These are phyloP conservation scores for Rhynchospora pubera DNA, from an alignment of 176 grass and related monocot species.

Conservation along the genomic window DNA sequence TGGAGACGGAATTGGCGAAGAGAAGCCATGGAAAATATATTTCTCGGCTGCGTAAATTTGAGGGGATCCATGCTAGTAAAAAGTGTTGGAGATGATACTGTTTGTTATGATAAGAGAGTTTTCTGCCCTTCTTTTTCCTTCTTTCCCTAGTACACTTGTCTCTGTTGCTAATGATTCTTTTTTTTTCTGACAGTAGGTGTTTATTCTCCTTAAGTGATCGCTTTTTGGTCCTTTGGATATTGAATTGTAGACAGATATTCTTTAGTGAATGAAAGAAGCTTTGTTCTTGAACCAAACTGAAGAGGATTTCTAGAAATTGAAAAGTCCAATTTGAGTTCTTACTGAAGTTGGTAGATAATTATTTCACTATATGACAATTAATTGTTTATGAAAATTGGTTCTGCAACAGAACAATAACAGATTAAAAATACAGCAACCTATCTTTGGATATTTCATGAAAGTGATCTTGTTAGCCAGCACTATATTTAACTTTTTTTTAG, in stretches of 20 bases:
- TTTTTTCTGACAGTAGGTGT: background rate
- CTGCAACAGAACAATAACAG: too few relatives aligned
- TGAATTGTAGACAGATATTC: background rate
- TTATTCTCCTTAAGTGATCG: background rate
- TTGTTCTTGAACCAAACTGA: background rate
- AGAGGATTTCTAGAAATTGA: background rate
- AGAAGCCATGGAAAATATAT: background rate
- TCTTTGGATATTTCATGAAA: too few relatives aligned
- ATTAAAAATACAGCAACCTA: too few relatives aligned
- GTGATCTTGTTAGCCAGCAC: too few relatives aligned
- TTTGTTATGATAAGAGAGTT: slow-evolving; percentile 2
- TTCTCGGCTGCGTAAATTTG: background rate
- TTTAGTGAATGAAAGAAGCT: background rate
- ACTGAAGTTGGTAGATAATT: too few relatives aligned
- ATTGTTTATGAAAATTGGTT: too few relatives aligned
- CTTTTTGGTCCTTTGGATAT: background rate
- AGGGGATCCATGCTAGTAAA: background rate
- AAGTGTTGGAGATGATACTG: background rate
- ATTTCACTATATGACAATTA: too few relatives aligned
- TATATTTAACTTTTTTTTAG: too few relatives aligned
- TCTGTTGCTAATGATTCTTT: background rate
- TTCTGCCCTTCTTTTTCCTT: background rate
- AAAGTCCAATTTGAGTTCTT: background rate
- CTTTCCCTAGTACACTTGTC: background rate
- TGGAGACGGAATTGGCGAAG: background rate